phyloP scores from a whole-genome alignment of 2,329 filamentous ascomycete species.

The Colletotrichum higginsianum region DNA sequence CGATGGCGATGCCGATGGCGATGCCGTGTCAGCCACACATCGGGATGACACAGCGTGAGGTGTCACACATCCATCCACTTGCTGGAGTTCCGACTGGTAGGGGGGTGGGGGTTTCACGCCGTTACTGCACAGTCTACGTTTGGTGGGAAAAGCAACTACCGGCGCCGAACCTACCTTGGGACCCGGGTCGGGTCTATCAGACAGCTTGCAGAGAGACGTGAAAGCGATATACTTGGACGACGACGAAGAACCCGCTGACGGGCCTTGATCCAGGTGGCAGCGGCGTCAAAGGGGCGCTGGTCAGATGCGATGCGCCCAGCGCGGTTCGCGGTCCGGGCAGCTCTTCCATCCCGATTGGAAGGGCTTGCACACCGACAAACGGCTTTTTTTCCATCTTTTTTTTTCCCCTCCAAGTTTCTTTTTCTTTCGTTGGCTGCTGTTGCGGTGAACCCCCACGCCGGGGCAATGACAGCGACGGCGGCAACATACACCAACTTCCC shows the following conservation, averaged over 20 bases:
- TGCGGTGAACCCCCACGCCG: background rate
- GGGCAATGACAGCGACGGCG: background rate
- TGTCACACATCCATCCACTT: no score
- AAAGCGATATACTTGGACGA: no score
- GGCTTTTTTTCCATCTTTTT: no score
- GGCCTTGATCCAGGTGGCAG: background rate
- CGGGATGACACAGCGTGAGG: background rate
- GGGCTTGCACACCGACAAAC: background rate
- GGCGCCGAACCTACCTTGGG: conserved; percentile 11
- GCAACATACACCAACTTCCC: conserved; percentile 10
- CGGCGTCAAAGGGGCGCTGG: background rate
- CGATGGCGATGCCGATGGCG: no score
- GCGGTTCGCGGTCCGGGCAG: conserved; percentile 6
- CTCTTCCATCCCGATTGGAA: background rate
- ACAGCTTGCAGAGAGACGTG: background rate
- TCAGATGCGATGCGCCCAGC: conserved; percentile 2
- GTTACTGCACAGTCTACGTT: background rate
- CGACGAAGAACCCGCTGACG: background rate
- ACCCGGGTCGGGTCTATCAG: background rate
- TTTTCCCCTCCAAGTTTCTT: background rate
- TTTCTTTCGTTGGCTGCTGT: background rate
- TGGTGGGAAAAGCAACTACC: conserved; percentile 6
- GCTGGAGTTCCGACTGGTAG: no score
- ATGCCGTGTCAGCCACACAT: background rate
- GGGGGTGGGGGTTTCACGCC: background rate